A percentile compares a stretch with the other conserved stretches of the same genome.
These are phyloP conservation scores for Colletotrichum brevisporum DNA, from an alignment of 2,329 filamentous ascomycete genomes.

Conservation along the genomic window DNA sequence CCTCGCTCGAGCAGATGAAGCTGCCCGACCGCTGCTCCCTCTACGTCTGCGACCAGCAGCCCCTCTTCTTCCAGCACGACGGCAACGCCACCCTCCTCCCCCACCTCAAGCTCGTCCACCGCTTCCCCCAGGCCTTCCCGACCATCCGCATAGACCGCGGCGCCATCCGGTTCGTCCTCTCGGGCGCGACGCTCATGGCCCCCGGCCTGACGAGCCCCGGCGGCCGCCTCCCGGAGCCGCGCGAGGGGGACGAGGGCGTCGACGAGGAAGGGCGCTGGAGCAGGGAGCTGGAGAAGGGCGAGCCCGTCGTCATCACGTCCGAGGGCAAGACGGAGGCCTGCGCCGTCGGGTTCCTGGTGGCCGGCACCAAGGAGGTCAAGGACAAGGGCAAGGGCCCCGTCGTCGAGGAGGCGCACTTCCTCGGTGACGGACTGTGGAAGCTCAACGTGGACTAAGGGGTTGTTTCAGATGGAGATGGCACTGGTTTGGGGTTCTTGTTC, in stretches of 20 bases:
- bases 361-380: conserved; percentile 92
- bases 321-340: conserved; percentile 96
- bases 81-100: conserved; percentile 82
- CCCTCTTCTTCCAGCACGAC: conserved; percentile 93
- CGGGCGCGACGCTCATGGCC: conserved; percentile 95
- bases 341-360: conserved; percentile 86
- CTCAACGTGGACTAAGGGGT: conserved; percentile 64
- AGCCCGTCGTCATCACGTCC: conserved; percentile 89
- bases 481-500: not conserved
- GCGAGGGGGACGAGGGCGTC: conserved; percentile 58
- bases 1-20: conserved; percentile 90
- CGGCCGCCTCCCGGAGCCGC: conserved; percentile 78
- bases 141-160: conserved; percentile 93
- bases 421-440: conserved; percentile 95
- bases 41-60: conserved; percentile 83
- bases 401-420: conserved; percentile 92
- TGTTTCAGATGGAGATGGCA: not conserved
- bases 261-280: conserved; percentile 70
- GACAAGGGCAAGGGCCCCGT: conserved; percentile 94
- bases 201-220: conserved; percentile 90
- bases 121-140: conserved; percentile 87
- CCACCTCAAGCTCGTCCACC: conserved; percentile 90
- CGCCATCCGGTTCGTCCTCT: conserved; percentile 95
- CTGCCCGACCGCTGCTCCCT: conserved; percentile 91
- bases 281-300: conserved; percentile 81